Conservation (phyloP, 108 stramenopile genomes). For the Skeletonema tropicum region DNA sequence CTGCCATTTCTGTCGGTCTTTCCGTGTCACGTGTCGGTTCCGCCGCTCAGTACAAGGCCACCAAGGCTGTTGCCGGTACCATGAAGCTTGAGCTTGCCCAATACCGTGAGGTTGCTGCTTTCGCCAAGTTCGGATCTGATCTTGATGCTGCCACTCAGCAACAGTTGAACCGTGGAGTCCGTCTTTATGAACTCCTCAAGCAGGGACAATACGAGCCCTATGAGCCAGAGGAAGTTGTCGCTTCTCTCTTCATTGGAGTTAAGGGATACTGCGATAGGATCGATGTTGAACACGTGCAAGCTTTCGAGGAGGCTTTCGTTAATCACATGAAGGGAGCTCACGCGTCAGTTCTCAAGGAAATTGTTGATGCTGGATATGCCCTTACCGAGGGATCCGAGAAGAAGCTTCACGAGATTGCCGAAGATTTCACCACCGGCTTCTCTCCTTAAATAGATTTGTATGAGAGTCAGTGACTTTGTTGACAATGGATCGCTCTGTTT, state of each 20-base stretch:
- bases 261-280: slow-evolving; percentile 99
- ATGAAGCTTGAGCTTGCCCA: slow-evolving; percentile 99
- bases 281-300: slow-evolving; percentile 96
- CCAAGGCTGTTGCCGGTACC: slow-evolving; percentile 99
- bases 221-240: slow-evolving; percentile 98
- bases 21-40: slow-evolving; percentile 99
- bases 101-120: slow-evolving; percentile 99
- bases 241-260: slow-evolving; percentile 97
- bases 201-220: slow-evolving; percentile 99
- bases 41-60: slow-evolving; percentile 99
- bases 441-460: slow-evolving; percentile 52
- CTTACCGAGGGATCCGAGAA: slow-evolving; percentile 82
- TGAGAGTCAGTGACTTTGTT: background rate
- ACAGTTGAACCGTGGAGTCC: slow-evolving; percentile 99
- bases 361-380: slow-evolving; percentile 87
- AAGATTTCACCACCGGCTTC: slow-evolving; percentile 95
- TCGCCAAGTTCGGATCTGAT: slow-evolving; percentile 99
- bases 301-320: slow-evolving; percentile 96
- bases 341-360: slow-evolving; percentile 84
- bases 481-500: slow-evolving; percentile 11
- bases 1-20: slow-evolving; percentile 99
- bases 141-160: slow-evolving; percentile 99
- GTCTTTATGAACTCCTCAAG: slow-evolving; percentile 99
- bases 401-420: slow-evolving; percentile 91
- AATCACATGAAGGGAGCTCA: slow-evolving; percentile 94